Evolutionary conservation across 1,284 basidiomycete genomes (phyloP).

Genomic region (Coniophora puteana): DNA sequence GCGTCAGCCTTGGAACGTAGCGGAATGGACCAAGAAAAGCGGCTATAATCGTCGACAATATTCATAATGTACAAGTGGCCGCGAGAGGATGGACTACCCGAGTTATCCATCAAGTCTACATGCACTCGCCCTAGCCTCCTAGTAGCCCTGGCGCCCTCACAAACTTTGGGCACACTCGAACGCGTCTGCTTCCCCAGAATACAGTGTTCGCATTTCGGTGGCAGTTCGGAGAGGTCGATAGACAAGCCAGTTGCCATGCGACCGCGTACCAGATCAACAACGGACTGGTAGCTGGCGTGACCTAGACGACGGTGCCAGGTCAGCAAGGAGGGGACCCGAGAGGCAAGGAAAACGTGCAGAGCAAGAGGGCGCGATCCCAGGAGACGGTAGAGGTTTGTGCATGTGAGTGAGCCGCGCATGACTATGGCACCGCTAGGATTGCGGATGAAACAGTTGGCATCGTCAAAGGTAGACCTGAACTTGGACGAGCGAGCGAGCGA

Average conservation of each 20-base stretch:
- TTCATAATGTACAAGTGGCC: conserved; percentile 3
- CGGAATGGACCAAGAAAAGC: not conserved
- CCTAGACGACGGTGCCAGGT: conserved; percentile 11
- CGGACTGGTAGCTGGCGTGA: conserved; percentile 5
- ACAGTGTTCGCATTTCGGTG: conserved; percentile 3
- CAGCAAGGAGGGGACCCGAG: not conserved
- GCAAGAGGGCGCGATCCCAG: too few species aligned
- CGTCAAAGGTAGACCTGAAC: too few species aligned
- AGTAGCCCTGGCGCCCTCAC: not conserved
- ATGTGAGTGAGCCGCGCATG: too few species aligned
- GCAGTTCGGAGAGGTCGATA: conserved; percentile 1
- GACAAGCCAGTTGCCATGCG: conserved; percentile 3
- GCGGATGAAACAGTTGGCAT: too few species aligned
- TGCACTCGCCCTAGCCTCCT: not conserved
- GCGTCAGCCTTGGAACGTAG: not conserved
- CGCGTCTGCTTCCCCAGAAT: conserved; percentile 12
- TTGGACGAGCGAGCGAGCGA: too few species aligned
- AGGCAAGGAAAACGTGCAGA: not conserved
- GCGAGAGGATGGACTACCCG: not conserved
- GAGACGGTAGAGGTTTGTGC: too few species aligned
- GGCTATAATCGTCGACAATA: not conserved
- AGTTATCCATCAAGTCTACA: conserved; percentile 1
- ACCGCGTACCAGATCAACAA: not conserved
- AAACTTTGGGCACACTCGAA: conserved; percentile 4
- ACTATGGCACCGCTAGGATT: too few species aligned